Evolutionary conservation across 2,329 filamentous ascomycete species (phyloP).

Genomic region (Pseudocercospora fuligena): DNA sequence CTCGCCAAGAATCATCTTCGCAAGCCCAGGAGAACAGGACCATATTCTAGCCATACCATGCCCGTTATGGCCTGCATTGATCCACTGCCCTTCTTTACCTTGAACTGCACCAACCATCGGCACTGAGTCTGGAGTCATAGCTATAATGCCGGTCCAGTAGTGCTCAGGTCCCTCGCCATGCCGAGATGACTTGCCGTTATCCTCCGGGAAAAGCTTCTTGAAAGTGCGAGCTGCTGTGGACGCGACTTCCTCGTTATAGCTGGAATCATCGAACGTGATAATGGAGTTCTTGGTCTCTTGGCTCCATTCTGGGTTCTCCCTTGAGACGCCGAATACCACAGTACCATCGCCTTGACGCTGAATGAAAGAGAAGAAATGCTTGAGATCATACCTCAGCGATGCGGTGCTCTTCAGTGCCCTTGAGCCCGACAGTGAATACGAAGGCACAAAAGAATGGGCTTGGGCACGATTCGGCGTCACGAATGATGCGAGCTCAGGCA

Average conservation of each 20-base stretch:
- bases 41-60: conserved; percentile 57
- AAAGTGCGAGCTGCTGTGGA: conserved; percentile 46
- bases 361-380: conserved; percentile 58
- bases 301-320: conserved; percentile 45
- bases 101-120: conserved; percentile 53
- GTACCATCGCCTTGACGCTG: conserved; percentile 52
- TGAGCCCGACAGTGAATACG: conserved; percentile 42
- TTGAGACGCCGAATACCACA: conserved; percentile 50
- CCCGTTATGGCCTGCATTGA: conserved; percentile 58
- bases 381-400: conserved; percentile 52
- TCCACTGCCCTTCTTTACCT: conserved; percentile 50
- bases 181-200: conserved; percentile 18
- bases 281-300: conserved; percentile 29
- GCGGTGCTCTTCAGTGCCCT: conserved; percentile 48
- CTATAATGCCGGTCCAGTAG: conserved; percentile 55
- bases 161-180: conserved; percentile 54
- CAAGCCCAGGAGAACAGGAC: conserved; percentile 52
- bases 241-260: conserved; percentile 48
- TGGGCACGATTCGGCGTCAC: conserved; percentile 53
- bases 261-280: conserved; percentile 47
- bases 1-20: conserved; percentile 46
- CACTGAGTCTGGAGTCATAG: conserved; percentile 52
- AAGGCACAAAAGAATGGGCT: conserved; percentile 52
- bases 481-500: conserved; percentile 44
- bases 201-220: conserved; percentile 42